Percentiles rank a stretch among this genome's conserved stretches.
Conservation (phyloP, 2,329 filamentous ascomycete species). For the Fusarium keratoplasticum region DNA sequence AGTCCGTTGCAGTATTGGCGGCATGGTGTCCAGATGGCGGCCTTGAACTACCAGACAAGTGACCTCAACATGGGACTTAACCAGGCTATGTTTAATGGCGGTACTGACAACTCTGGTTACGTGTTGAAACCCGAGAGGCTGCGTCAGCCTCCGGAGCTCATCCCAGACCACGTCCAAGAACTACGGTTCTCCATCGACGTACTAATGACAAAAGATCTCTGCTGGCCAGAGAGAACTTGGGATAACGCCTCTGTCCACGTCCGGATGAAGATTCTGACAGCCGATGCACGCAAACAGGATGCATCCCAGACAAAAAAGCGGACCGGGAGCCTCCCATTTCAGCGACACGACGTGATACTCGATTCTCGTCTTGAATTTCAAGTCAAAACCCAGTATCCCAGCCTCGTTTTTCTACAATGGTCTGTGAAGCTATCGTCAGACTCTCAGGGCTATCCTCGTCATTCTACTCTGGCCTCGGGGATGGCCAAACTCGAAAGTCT, state of each 20-base stretch:
- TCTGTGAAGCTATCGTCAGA: not conserved
- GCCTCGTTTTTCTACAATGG: slow-evolving; percentile 12
- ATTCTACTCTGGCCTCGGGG: not conserved
- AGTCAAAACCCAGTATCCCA: not conserved
- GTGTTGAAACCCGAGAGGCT: not conserved
- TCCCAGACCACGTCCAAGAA: not conserved
- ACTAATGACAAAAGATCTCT: not conserved
- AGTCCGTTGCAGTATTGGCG: slow-evolving; percentile 14
- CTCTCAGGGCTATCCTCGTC: not conserved
- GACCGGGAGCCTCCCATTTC: not conserved
- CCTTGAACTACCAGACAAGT: slow-evolving; percentile 25
- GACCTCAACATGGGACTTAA: slow-evolving; percentile 15
- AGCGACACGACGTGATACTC: not conserved
- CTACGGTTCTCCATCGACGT: slow-evolving; percentile 5
- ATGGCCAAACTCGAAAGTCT: slow-evolving; percentile 6
- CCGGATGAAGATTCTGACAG: slow-evolving; percentile 5
- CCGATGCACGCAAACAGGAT: not conserved
- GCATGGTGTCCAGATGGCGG: slow-evolving; percentile 24
- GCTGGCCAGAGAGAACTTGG: not conserved
- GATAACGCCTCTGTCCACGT: rapidly evolving
- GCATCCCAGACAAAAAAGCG: not conserved
- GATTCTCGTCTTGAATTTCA: slow-evolving; percentile 1
- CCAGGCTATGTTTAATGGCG: slow-evolving; percentile 13
- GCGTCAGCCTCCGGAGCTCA: not conserved
- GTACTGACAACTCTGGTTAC: slow-evolving; percentile 1